Evolutionary conservation across 371 early-diverging fungal species (phyloP).

Genomic region (Mortierella sp.): DNA sequence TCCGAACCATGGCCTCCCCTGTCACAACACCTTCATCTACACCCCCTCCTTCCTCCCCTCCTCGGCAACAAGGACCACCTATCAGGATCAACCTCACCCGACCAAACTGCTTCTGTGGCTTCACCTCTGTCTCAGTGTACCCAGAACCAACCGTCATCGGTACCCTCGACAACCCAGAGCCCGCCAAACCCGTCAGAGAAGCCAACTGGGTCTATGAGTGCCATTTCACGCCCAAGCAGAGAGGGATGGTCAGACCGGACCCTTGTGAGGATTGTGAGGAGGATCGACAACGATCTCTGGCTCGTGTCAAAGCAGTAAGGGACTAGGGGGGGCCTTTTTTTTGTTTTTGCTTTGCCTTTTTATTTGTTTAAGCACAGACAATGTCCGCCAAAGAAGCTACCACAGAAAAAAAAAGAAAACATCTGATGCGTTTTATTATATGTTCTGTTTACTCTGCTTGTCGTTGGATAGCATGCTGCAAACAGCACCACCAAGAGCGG

Average conservation of each 20-base stretch:
- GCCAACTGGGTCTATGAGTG: constrained; percentile 3
- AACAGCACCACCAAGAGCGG: no score
- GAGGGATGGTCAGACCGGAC: not conserved
- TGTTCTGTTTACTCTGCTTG: no score
- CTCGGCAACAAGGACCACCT: not conserved
- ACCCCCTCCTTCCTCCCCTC: not conserved
- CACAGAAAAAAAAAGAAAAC: no score
- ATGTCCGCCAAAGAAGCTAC: no score
- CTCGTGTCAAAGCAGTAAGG: not conserved
- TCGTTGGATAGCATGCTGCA: no score
- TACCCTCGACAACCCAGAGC: no score
- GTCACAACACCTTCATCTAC: no score
- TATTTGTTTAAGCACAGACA: not conserved
- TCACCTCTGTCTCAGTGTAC: not conserved
- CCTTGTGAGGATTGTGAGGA: constrained; percentile 2
- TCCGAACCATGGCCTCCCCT: no score
- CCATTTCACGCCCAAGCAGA: not conserved
- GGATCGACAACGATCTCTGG: not conserved
- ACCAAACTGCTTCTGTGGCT: not conserved
- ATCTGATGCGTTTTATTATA: no score
- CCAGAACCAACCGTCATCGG: not conserved
- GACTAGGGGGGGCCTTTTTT: no score
- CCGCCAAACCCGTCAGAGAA: not conserved
- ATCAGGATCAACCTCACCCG: not conserved
- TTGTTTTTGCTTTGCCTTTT: not conserved